Base-by-base conservation (phyloP, 2,329 filamentous ascomycete species). In the Penicillium capsulatum region DNA sequence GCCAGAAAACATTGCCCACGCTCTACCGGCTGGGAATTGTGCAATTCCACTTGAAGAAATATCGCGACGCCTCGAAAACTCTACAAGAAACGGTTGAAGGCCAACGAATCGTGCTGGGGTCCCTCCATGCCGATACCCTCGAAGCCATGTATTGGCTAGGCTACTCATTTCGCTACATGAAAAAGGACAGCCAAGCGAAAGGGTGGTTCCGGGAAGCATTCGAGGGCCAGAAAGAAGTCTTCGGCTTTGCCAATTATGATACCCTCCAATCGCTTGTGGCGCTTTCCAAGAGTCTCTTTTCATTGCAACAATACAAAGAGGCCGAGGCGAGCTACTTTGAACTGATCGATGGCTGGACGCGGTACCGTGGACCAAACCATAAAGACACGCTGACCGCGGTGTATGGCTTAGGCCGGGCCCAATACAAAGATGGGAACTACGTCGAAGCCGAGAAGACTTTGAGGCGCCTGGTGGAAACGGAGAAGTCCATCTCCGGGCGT, bases 51-150 rank as follows among this genome's bases (percentile, higher is more conserved):
- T n/a, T 24, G 7, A 24, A 24, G 22, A 7, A 24, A 24, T 14
- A 11, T 13, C 7, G 6, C 8, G 27, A 30, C 6, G 27, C 27
- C 27, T 6, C 6, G 7, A 30, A 30, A 30, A 7, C 6, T 11
- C 13, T 30, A 6, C 7, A 13, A 30, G 27, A 30, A 13, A 13
- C 27, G 6, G 8, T 6, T 14, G 27, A 7, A 9, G 27, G 27
- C 6, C 27, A 30, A 13, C 8, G 22, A 22, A 34, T 55, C 45
- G 11, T 47, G 44, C 36, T 53, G 42, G n/a, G 48, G 36, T 17
- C 46, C 33, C 29, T 48, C 54, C 16, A 41, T 31, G 51, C 51
- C 55, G 27, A 30, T 14, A 30, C 27, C 9, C 27, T 30, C 27
- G 6, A 30, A 5, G 8, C 27, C 6, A 6, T 30, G 6, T 11